Evolutionary conservation across 192 early-diverging fungal species (phyloP), one percentile per base, ranked within the genome.

Genomic region (Rhizophagus sp.): DNA sequence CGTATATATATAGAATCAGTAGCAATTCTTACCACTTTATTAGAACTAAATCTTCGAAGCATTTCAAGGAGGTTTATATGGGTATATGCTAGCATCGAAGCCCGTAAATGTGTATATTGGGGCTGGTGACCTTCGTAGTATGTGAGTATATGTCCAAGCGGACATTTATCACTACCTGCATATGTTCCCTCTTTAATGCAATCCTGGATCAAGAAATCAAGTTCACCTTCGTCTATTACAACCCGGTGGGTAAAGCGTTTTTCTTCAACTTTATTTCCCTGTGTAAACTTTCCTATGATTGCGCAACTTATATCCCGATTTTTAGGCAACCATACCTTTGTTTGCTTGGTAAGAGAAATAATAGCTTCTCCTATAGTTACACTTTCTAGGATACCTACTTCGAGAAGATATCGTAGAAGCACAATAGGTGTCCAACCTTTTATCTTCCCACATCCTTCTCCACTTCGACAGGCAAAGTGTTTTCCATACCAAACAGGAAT

Each of bases 141-240:
- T n/a, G n/a, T n/a, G n/a, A n/a, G 71, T 73, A 73, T 73, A 73
- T 50, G 12, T 52, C n/a, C 44, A 49, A 73, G 71, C 1, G 7
- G 47, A 73, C 22, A 73, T 73, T 73, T 73, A 47, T 73, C 22
- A n/a, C 71, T 73, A 73, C 71, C 44, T 27, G 44, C 71, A 73
- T 50, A 73, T 24, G 44, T 73, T 52, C n/a, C 7, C 15, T 47
- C 44, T 27, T 73, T 50, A 49, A 50, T 73, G 11, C 44, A 73
- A 50, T 73, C 6, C 44, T 73, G 39, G 12, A 73, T 73, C 3
- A 73, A 73, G 44, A 73, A 73, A 52, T 73, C n/a, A 25, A 73
- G 71, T 30, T 73, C n/a, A 39, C 36, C 74, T 61, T 76, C 61
- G 9, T 76, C 30, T 76, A 76, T 74, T 74, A 74, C n/a, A 74